phyloP scores from a whole-genome alignment of 768 basidiomycete genomes.

The Lactarius pseudohatsudake region DNA sequence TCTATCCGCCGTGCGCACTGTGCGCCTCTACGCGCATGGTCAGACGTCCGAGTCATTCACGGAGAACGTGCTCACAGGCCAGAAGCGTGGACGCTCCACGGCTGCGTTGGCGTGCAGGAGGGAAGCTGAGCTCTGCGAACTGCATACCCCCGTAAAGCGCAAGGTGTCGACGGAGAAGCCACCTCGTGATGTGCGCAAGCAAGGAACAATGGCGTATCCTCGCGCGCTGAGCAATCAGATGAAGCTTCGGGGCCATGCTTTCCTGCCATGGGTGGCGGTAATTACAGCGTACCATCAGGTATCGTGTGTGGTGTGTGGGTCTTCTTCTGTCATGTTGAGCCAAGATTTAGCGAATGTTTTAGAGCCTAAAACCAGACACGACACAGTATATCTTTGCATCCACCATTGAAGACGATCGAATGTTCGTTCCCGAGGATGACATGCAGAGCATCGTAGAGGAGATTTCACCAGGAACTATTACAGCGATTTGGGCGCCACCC shows the following conservation, averaged over 20 bases:
- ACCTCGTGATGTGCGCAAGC: neutral
- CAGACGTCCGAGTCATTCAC: neutral
- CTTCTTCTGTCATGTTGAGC: neutral
- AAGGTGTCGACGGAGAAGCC: neutral
- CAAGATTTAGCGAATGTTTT: neutral
- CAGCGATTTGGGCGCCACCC: neutral
- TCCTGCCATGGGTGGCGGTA: neutral
- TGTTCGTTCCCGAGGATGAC: slow-evolving; percentile 5
- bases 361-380: neutral
- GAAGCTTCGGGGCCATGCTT: neutral
- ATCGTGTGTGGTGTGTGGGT: neutral
- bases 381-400: neutral
- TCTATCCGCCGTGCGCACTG: neutral
- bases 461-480: neutral
- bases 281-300: neutral
- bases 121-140: neutral
- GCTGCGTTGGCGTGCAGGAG: neutral
- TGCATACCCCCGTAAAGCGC: neutral
- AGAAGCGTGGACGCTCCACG: neutral
- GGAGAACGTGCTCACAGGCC: neutral
- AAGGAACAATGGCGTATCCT: neutral
- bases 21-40: slow-evolving; percentile 4
- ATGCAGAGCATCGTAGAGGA: neutral
- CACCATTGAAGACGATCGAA: neutral
- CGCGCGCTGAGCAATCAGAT: neutral